Percentiles rank a stretch among this genome's conserved stretches.
phyloP scores from a whole-genome alignment of 2,329 filamentous ascomycete species.

The Penicillium sp. region DNA sequence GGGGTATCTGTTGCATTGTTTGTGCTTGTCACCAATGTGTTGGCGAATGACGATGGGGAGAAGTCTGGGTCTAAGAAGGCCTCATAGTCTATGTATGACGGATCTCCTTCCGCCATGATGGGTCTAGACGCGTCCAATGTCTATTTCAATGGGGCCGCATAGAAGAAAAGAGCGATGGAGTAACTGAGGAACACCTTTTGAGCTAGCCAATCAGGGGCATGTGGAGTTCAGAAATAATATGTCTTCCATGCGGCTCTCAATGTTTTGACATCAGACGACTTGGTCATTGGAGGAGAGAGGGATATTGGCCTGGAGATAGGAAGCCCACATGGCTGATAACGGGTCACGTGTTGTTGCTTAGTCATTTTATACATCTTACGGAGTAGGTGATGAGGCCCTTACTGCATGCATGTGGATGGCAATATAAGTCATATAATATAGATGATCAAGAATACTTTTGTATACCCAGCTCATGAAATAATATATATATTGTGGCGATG shows the following conservation, averaged over 20 bases:
- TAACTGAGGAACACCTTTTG: neutral
- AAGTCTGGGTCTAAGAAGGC: slow-evolving; percentile 82
- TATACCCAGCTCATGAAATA: neutral
- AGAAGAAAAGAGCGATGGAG: neutral
- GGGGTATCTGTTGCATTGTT: slow-evolving; percentile 90
- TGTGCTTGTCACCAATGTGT: slow-evolving; percentile 80
- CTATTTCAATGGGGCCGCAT: slow-evolving; percentile 1
- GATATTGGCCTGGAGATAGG: slow-evolving; percentile 10
- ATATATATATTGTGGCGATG: neutral
- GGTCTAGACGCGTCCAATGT: slow-evolving; percentile 5
- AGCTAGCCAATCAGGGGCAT: neutral
- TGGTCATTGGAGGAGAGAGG: slow-evolving; percentile 2
- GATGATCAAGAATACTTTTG: neutral
- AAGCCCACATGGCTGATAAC: slow-evolving; percentile 10
- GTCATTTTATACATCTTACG: neutral
- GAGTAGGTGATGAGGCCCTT: neutral
- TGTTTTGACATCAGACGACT: slow-evolving; percentile 1
- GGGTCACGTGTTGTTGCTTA: slow-evolving; percentile 1
- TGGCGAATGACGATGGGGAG: slow-evolving; percentile 78
- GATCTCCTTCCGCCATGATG: slow-evolving; percentile 42
- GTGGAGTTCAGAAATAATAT: neutral
- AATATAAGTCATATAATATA: neutral
- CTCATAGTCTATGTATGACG: slow-evolving; percentile 95
- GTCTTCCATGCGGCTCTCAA: neutral
- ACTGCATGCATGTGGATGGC: neutral